Percentiles rank a stretch among this genome's conserved stretches.
Conservation (phyloP, 306 rosid species). For the Trichosanthes truncata region DNA sequence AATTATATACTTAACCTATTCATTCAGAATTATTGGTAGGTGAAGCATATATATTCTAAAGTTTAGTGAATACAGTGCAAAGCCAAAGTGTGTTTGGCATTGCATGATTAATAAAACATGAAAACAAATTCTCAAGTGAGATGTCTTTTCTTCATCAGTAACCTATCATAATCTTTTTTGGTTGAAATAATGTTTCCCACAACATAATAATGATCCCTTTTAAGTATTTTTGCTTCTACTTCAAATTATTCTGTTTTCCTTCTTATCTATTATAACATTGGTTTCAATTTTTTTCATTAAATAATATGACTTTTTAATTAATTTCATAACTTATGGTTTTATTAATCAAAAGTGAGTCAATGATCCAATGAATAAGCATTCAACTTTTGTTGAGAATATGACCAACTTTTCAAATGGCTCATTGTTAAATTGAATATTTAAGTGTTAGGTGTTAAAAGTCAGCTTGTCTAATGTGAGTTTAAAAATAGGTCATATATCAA, state of each 20-base stretch:
- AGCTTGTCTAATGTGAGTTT: neutral
- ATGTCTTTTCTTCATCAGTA: neutral
- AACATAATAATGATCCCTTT: neutral
- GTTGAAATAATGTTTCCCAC: neutral
- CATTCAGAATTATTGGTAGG: neutral
- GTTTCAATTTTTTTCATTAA: neutral
- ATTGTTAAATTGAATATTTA: neutral
- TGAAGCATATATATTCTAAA: neutral
- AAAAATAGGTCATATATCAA: neutral
- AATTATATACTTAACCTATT: neutral
- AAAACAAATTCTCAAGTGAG: conserved; percentile 6
- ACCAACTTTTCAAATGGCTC: neutral
- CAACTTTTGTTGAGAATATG: neutral
- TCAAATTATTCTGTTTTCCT: neutral
- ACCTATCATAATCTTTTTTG: neutral
- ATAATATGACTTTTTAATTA: neutral
- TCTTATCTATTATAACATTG: neutral
- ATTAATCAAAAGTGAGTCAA: neutral
- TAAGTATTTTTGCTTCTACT: neutral
- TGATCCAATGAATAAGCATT: neutral
- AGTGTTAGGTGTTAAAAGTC: neutral
- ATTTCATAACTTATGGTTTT: neutral
- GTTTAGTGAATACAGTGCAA: neutral
- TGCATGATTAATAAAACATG: neutral
- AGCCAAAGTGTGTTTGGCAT: neutral